phyloP scores from a whole-genome alignment of 306 rosid species.

The Cicer bijugum region DNA sequence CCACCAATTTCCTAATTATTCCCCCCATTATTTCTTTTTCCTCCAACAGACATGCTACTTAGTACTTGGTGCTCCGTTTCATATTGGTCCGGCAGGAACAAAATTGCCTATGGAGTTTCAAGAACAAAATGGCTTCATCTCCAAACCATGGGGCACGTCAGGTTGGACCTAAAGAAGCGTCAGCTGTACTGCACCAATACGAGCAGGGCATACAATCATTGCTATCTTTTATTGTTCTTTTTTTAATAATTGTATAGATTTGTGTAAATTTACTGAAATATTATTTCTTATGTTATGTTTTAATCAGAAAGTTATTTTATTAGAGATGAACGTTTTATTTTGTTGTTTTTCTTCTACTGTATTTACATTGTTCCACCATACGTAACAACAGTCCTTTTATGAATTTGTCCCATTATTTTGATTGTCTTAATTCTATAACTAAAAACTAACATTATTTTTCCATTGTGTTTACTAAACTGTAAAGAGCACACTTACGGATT shows the following conservation, averaged over 20 bases:
- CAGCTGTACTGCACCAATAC: no score
- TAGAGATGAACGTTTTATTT: constrained; percentile 1
- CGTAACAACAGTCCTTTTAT: neutral
- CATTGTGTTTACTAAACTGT: neutral
- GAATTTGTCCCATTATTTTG: constrained; percentile 7
- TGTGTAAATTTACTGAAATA: neutral
- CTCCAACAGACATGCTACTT: no score
- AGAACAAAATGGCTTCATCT: no score
- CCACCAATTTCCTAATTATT: no score
- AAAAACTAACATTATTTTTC: neutral
- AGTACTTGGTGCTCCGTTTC: no score
- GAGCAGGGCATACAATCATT: no score
- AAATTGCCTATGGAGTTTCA: no score
- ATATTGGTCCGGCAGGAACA: no score
- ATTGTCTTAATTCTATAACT: neutral
- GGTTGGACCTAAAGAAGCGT: no score
- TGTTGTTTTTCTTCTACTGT: constrained; percentile 44
- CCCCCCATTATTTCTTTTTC: no score
- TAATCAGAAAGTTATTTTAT: neutral
- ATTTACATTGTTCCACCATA: constrained; percentile 1
- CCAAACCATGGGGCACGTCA: no score
- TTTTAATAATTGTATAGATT: neutral
- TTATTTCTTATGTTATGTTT: neutral
- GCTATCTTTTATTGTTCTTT: no score
- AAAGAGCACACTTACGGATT: neutral